A percentile compares a stretch with the other conserved stretches of the same genome.
Conservation (phyloP, 2,329 filamentous ascomycete species). For the Colletotrichum spinosum region DNA sequence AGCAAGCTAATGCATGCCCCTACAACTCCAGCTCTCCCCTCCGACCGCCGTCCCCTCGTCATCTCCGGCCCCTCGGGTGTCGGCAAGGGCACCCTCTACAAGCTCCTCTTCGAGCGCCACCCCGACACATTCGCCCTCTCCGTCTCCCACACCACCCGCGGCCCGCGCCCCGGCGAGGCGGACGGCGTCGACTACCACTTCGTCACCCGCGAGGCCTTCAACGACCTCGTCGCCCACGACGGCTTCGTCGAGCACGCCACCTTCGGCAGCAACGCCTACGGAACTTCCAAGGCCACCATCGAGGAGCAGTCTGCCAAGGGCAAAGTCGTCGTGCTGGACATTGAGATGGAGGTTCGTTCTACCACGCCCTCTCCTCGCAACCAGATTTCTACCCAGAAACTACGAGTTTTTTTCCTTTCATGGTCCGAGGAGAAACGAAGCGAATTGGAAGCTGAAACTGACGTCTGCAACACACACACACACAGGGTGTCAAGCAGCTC, state of each 20-base stretch:
- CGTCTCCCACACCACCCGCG: constrained; percentile 83
- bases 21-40: constrained; percentile 44
- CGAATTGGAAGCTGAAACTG: too few species aligned
- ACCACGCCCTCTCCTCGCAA: not conserved
- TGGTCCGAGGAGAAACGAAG: too few species aligned
- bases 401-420: too few species aligned
- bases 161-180: constrained; percentile 79
- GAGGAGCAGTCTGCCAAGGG: constrained; percentile 78
- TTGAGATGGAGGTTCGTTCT: constrained; percentile 86
- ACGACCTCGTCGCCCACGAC: constrained; percentile 72
- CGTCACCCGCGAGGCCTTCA: constrained; percentile 74
- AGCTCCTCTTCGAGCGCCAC: constrained; percentile 72
- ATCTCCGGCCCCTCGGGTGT: constrained; percentile 85
- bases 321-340: constrained; percentile 86
- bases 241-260: constrained; percentile 88
- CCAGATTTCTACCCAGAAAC: too few species aligned
- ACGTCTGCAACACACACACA: constrained; percentile 1
- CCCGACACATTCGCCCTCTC: constrained; percentile 65
- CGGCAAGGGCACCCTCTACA: constrained; percentile 85
- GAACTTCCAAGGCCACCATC: constrained; percentile 84
- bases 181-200: constrained; percentile 88
- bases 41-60: constrained; percentile 74
- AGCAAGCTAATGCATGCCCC: constrained; percentile 12
- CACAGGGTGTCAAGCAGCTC: constrained; percentile 87
- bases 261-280: constrained; percentile 89